phyloP scores from a whole-genome alignment of 2,329 filamentous ascomycete species.

The Cladosporium halotolerans region DNA sequence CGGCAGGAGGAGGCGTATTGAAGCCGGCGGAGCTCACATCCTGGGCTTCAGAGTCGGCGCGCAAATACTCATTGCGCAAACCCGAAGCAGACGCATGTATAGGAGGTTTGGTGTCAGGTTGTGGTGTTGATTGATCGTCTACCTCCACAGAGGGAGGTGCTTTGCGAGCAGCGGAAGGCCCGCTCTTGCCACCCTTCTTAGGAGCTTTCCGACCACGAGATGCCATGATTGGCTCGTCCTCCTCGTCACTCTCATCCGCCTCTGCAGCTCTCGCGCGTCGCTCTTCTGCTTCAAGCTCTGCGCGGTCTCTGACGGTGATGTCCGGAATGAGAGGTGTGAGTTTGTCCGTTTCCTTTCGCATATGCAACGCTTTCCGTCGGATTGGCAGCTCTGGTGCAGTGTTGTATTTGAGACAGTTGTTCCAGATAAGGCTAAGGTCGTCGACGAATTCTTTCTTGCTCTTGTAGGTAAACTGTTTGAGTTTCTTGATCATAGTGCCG shows the following conservation, averaged over 20 bases:
- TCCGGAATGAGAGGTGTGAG: constrained; percentile 92
- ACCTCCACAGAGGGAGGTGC: constrained; percentile 52
- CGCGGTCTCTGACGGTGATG: constrained; percentile 79
- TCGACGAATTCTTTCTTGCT: constrained; percentile 87
- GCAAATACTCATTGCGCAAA: constrained; percentile 47
- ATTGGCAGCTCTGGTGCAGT: constrained; percentile 80
- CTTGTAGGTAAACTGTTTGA: constrained; percentile 58
- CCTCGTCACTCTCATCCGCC: constrained; percentile 86
- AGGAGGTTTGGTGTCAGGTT: constrained; percentile 65
- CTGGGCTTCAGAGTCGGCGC: constrained; percentile 71
- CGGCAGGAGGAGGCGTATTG: constrained; percentile 63
- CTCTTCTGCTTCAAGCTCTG: constrained; percentile 72
- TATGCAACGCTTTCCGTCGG: constrained; percentile 86
- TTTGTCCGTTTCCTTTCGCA: constrained; percentile 97
- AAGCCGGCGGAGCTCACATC: constrained; percentile 72
- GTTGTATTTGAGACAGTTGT: constrained; percentile 95
- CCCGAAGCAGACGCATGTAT: constrained; percentile 44
- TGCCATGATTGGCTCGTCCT: constrained; percentile 76
- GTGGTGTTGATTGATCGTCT: constrained; percentile 63
- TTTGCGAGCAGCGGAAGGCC: constrained; percentile 25
- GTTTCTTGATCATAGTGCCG: constrained; percentile 96
- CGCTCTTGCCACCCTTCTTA: constrained; percentile 67
- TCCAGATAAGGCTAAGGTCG: constrained; percentile 92
- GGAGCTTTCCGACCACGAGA: constrained; percentile 86
- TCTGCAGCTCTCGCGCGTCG: constrained; percentile 77